phyloP scores from a whole-genome alignment of 805 yeast genomes.

The Clavispora phyllophila region DNA sequence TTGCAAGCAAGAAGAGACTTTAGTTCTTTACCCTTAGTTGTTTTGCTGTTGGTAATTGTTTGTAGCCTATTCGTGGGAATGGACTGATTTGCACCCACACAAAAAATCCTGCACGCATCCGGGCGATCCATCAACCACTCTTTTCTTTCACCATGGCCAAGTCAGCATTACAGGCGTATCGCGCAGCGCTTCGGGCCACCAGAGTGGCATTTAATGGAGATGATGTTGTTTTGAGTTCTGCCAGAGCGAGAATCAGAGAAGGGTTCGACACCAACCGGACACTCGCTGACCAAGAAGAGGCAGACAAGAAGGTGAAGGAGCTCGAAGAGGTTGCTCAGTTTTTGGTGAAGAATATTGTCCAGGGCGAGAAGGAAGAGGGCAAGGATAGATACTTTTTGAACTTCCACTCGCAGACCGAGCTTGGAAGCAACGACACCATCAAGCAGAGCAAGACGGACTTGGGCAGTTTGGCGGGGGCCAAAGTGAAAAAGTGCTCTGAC shows the following conservation, averaged over 20 bases:
- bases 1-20: no score
- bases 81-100: background rate
- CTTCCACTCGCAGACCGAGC: constrained; percentile 76
- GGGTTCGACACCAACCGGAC: constrained; percentile 40
- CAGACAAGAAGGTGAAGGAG: constrained; percentile 28
- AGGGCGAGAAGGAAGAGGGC: constrained; percentile 53
- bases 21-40: no score
- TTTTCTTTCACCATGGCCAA: constrained; percentile 5
- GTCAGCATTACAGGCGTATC: constrained; percentile 45
- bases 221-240: constrained; percentile 44
- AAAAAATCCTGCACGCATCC: background rate
- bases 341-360: constrained; percentile 75
- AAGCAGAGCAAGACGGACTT: constrained; percentile 45
- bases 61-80: no score
- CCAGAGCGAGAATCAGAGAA: constrained; percentile 53
- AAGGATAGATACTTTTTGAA: constrained; percentile 46
- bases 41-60: no score
- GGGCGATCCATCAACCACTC: background rate
- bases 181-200: constrained; percentile 64
- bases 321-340: constrained; percentile 69
- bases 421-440: constrained; percentile 84
- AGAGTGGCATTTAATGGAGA: constrained; percentile 55
- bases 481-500: constrained; percentile 33
- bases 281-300: constrained; percentile 34
- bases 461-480: constrained; percentile 48